Base-by-base conservation (phyloP, 768 basidiomycete species). In the Leccinum longicurvipes region DNA sequence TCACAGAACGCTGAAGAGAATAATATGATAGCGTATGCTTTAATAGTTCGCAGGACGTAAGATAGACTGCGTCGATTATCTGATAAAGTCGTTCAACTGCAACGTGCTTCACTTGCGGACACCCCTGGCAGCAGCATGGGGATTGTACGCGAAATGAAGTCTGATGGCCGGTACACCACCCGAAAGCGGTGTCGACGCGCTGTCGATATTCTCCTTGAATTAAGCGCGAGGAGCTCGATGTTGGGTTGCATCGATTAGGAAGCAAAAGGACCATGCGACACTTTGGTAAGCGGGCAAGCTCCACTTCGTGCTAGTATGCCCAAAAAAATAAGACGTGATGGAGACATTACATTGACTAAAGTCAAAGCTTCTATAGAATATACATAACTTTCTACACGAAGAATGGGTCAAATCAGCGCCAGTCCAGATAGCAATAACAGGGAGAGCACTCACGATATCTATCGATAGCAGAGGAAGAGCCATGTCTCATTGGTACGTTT, bases 101-200 rank as follows among this genome's bases (percentile, higher is more conserved):
- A 32, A 44, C 54, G 31, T 24, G 53, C 21, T 56, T 55, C 32
- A 32, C 14, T 25, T 17, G 28, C 21, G 21, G 27, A 39, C 12
- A 28, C 41, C n/a, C n/a, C 32, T 21, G 4, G 12, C 51, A 44
- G 28, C 28, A 21, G n/a, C n/a, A 27, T 19, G 19, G 48, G 23
- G 36, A 17, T 31, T 27, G 27, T 42, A 49, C 36, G 46, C 55
- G 46, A 48, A 34, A 57, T 57, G 55, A 57, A 32, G 11, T 19
- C 39, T 41, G 36, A 27, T 29, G 21, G n/a, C n/a, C 23, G 12
- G 39, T 14, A 36, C 6, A 17, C 17, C 32, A 50, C 4, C 21
- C 19, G 45, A 31, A 31, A 21, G 50, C 34, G 27, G 49, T 36
- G 25, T 54, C 27, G 25, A 31, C 23, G 32, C 36, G n/a, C 27